phyloP scores from a whole-genome alignment of 2,329 filamentous ascomycete genomes.

The Stylonectria norvegica region DNA sequence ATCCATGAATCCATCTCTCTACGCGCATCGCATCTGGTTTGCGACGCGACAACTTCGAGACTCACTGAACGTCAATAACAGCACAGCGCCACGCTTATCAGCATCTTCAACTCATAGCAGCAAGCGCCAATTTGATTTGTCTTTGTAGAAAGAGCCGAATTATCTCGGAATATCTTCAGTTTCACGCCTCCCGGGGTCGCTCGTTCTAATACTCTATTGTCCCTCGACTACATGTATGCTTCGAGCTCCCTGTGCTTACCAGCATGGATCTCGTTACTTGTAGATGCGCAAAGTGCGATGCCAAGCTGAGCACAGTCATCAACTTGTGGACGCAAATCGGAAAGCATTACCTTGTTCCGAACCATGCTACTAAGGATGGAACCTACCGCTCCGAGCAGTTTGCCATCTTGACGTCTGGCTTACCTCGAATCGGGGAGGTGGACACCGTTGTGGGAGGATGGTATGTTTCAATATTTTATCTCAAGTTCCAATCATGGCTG shows the following conservation, averaged over 20 bases:
- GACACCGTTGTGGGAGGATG: conserved; percentile 36
- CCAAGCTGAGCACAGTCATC: conserved; percentile 28
- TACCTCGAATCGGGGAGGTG: conserved; percentile 28
- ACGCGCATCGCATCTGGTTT: conserved; percentile 9
- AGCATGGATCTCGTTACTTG: conserved; percentile 36
- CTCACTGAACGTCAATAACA: too few species aligned
- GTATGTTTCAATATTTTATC: conserved; percentile 20
- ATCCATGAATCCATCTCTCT: conserved; percentile 14
- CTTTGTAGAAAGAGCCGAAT: too few species aligned
- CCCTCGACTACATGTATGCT: not conserved
- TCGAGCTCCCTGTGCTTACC: too few species aligned
- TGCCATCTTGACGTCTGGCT: conserved; percentile 23
- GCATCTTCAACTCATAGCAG: too few species aligned
- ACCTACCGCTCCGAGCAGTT: too few species aligned
- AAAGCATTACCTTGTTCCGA: conserved; percentile 39
- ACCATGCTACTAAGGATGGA: conserved; percentile 21
- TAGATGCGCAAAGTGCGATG: conserved; percentile 34
- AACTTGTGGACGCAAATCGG: conserved; percentile 42
- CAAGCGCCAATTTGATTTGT: too few species aligned
- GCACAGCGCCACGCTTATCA: too few species aligned
- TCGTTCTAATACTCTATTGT: too few species aligned
- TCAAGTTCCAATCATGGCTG: not conserved
- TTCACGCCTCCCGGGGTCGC: too few species aligned
- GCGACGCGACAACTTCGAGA: conserved; percentile 10
- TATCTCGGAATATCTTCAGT: too few species aligned